Evolutionary conservation across 768 basidiomycete genomes (phyloP), one percentile per base, ranked within the genome.

Genomic region (Tulasnella sp.): DNA sequence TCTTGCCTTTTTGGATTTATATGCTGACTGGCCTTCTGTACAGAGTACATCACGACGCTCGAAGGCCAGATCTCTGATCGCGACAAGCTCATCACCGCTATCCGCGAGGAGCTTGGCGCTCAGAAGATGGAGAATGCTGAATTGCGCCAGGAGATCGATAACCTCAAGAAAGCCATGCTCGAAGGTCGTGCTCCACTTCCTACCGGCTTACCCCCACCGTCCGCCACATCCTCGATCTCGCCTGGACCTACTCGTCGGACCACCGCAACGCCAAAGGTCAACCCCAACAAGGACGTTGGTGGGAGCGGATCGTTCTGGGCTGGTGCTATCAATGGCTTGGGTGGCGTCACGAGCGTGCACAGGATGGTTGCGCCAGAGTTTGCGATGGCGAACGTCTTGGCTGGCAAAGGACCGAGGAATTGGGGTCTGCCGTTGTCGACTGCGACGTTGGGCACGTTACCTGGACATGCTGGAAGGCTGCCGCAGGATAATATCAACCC

Each of bases 41-140:
- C 82, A 95, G 94, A 98, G 82, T 98, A 99, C 82, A 97, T 99
- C 78, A 88, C 91, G 11, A 95, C 94, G 0, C 90, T 99, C 73
- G 97, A 99, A 82, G 90, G 89, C 75, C 94, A 97, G 82, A 93
- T 99, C 80, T 91, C 92, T 17, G 94, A 96, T 81, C 90, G 97
- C 36, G 97, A 99, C 85, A 86, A 89, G 25, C 88, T 99, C 78
- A 91, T 99, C 79, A 92, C 93, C 78, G 91, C 91, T 39, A 93
- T 96, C 82, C 89, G 92, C 71, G 85, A 89, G 17, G 94, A 98
- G 81, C 88, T 97, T 25, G 92, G 92, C 45, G 88, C 88, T 0
- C 90, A 90, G 31, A 88, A 88, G 81, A 89, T 88, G 1, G 96
- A 98, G 85, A 97, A 97, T 81, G 83, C 87, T 22, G 95, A 93